A percentile compares a stretch with the other conserved stretches of the same genome.
These are phyloP conservation scores for Neonothopanus nambi DNA, from an alignment of 1,284 basidiomycete genomes.

Conservation along the genomic window DNA sequence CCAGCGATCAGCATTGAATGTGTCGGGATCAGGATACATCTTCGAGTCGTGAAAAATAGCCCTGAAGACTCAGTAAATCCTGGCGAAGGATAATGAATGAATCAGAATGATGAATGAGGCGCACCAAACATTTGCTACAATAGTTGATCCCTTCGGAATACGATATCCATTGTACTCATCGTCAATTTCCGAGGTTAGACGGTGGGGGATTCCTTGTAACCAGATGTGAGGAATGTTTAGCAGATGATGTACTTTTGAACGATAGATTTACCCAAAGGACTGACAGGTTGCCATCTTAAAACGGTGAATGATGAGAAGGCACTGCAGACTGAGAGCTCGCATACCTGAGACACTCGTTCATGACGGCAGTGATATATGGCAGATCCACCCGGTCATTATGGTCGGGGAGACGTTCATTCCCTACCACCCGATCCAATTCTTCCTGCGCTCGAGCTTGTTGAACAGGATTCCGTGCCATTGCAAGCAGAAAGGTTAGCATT, in stretches of 20 bases:
- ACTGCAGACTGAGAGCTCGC: too few relatives aligned
- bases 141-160: background rate
- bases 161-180: background rate
- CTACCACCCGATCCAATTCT: constrained; percentile 1
- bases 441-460: background rate
- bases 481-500: background rate
- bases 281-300: background rate
- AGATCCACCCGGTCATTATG: constrained; percentile 1
- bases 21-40: background rate
- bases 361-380: constrained; percentile 7
- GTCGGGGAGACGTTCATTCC: constrained; percentile 1
- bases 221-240: background rate
- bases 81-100: background rate
- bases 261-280: constrained; percentile 1
- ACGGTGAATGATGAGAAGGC: too few relatives aligned
- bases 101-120: background rate
- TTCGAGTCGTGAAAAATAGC: constrained; percentile 18
- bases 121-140: background rate
- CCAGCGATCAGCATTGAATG: constrained; percentile 1
- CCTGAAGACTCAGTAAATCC: constrained; percentile 4
- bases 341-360: constrained; percentile 5
- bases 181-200: background rate
- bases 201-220: background rate
- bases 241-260: background rate
- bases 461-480: background rate